These are phyloP conservation scores for Cylindrotheca fusiformis DNA, from an alignment of 108 stramenopile genomes.

Conservation along the genomic window DNA sequence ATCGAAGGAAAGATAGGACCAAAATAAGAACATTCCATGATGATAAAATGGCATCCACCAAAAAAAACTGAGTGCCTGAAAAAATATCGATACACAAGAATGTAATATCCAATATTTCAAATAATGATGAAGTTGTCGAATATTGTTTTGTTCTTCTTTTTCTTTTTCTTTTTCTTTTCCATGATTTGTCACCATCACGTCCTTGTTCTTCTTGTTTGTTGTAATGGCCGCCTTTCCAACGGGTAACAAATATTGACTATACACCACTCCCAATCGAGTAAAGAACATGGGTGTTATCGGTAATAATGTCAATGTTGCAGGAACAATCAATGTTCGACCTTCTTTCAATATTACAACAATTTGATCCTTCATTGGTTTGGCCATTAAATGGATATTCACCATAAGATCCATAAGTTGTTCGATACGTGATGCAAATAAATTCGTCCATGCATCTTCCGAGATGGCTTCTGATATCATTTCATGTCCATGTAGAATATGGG, in stretches of 20 bases:
- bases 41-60: neutral
- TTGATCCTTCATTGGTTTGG: neutral
- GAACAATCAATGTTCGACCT: neutral
- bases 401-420: neutral
- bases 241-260: neutral
- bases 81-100: neutral
- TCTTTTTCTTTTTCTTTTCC: neutral
- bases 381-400: neutral
- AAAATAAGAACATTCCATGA: neutral
- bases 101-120: neutral
- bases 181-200: neutral
- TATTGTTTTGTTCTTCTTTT: neutral
- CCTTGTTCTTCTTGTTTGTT: neutral
- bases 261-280: neutral
- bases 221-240: neutral
- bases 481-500: neutral
- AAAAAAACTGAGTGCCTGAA: neutral
- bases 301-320: neutral
- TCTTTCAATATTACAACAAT: neutral
- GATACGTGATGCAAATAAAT: neutral
- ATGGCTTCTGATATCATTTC: neutral
- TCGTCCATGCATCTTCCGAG: neutral
- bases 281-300: neutral
- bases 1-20: neutral
- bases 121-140: no score